Conservation (phyloP, 257 asterid genomes). For the Ocimum tenuiflorum region DNA sequence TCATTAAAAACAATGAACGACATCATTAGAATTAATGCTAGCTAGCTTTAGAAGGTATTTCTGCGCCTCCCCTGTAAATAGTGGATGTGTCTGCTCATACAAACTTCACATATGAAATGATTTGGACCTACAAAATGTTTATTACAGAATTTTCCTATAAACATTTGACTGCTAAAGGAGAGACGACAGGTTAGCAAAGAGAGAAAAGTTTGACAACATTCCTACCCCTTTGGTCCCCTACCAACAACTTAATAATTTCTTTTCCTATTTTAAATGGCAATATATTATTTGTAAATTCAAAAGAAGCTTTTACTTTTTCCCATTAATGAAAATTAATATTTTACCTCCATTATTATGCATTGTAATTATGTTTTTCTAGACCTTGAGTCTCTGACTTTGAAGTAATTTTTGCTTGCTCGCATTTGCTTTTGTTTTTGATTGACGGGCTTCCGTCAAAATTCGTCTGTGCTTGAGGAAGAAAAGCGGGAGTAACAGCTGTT, state of each 20-base stretch:
- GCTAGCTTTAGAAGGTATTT: conserved; percentile 8
- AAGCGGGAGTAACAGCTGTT: neutral
- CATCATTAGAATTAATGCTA: conserved; percentile 27
- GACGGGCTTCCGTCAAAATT: conserved; percentile 26
- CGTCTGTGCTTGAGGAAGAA: neutral
- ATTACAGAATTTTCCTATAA: too few species aligned
- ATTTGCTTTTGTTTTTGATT: conserved; percentile 29
- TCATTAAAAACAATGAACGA: conserved; percentile 19
- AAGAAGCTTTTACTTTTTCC: conserved; percentile 44
- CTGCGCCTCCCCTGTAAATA: neutral
- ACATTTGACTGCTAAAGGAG: conserved; percentile 30
- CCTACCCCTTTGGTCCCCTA: conserved; percentile 35
- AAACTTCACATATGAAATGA: too few species aligned
- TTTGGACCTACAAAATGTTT: too few species aligned
- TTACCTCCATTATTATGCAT: conserved; percentile 6
- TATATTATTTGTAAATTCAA: conserved; percentile 25
- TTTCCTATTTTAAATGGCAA: conserved; percentile 24
- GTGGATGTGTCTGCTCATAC: too few species aligned
- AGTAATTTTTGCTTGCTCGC: conserved; percentile 33
- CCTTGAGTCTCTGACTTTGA: conserved; percentile 27
- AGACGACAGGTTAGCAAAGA: conserved; percentile 47
- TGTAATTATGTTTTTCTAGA: conserved; percentile 25
- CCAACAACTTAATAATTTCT: conserved; percentile 18
- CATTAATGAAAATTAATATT: conserved; percentile 14
- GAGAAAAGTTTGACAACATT: conserved; percentile 47